Evolutionary conservation across 192 early-diverging fungal species (phyloP).

Genomic region (Globomyces pollinis-pini): DNA sequence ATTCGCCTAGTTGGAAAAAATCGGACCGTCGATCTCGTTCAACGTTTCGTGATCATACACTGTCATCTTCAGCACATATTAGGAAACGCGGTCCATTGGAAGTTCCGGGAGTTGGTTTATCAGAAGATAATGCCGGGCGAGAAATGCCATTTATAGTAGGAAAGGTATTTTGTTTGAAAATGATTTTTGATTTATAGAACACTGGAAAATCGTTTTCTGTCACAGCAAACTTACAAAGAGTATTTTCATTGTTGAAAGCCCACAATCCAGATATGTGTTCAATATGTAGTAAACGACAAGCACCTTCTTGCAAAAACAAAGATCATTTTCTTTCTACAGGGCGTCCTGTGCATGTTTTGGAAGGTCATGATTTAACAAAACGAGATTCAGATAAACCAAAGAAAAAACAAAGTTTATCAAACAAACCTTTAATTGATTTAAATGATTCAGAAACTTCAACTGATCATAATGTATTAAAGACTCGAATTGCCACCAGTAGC

Average conservation of each 20-base stretch:
- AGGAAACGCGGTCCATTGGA: background rate
- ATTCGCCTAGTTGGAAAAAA: slow-evolving; percentile 3
- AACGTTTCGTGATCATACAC: slow-evolving; percentile 3
- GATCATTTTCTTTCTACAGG: background rate
- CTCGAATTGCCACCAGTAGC: slow-evolving; percentile 2
- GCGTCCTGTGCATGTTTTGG: background rate
- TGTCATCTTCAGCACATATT: background rate
- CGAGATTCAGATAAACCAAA: background rate
- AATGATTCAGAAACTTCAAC: background rate
- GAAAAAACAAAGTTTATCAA: background rate
- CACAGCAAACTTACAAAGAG: slow-evolving; percentile 50
- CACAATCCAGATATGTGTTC: slow-evolving; percentile 52
- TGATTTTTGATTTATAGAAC: slow-evolving; percentile 32
- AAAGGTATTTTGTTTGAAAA: slow-evolving; percentile 23
- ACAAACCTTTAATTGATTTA: background rate
- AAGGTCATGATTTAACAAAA: slow-evolving; percentile 1
- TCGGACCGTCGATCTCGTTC: background rate
- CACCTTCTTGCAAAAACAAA: background rate
- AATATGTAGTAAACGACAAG: slow-evolving; percentile 29
- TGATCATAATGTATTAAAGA: no score
- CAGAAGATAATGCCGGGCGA: slow-evolving; percentile 7
- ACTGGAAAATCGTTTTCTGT: slow-evolving; percentile 49
- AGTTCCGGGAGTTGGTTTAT: background rate
- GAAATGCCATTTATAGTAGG: slow-evolving; percentile 56
- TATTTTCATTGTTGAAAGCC: slow-evolving; percentile 47